Evolutionary conservation across 2,329 filamentous ascomycete genomes (phyloP).

Genomic region (Colletotrichum destructivum): DNA sequence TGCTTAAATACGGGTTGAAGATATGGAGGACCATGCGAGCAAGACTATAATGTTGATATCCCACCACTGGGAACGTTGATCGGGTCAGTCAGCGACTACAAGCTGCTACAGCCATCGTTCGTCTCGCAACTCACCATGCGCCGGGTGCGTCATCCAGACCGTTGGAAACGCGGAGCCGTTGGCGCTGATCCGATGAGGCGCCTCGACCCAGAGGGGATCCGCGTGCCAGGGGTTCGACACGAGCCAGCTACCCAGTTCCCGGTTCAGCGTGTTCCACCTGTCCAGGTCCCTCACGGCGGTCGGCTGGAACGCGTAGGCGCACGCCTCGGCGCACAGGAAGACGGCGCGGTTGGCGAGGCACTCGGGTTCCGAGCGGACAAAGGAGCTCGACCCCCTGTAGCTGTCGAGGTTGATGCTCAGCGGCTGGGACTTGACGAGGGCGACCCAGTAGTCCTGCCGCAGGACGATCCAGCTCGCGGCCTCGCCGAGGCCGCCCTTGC

Average conservation of each 20-base stretch:
- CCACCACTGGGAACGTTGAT: constrained; percentile 48
- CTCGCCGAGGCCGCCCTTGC: constrained; percentile 55
- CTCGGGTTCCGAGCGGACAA: constrained; percentile 46
- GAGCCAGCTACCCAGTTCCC: constrained; percentile 46
- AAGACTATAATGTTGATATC: constrained; percentile 58
- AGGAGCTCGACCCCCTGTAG: constrained; percentile 49
- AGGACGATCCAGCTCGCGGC: constrained; percentile 64
- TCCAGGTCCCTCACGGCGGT: constrained; percentile 46
- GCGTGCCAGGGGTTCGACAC: constrained; percentile 43
- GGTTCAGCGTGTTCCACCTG: constrained; percentile 44
- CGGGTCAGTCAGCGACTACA: neutral
- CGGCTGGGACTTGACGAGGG: constrained; percentile 56
- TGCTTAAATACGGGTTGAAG: constrained; percentile 53
- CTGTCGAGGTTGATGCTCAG: constrained; percentile 54
- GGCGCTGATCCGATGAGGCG: constrained; percentile 13
- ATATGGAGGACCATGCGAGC: constrained; percentile 56
- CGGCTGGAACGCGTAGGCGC: constrained; percentile 52
- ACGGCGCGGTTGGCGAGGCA: constrained; percentile 49
- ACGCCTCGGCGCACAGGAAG: constrained; percentile 49
- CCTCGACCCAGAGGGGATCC: constrained; percentile 32
- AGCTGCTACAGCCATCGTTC: no score
- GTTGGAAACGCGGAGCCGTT: constrained; percentile 38
- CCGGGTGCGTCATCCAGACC: constrained; percentile 38
- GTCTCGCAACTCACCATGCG: neutral
- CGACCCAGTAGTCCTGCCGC: constrained; percentile 64